Evolutionary conservation across 345 rosid genomes (phyloP), one percentile per base, ranked within the genome.

Genomic region (Jatropha curcas): DNA sequence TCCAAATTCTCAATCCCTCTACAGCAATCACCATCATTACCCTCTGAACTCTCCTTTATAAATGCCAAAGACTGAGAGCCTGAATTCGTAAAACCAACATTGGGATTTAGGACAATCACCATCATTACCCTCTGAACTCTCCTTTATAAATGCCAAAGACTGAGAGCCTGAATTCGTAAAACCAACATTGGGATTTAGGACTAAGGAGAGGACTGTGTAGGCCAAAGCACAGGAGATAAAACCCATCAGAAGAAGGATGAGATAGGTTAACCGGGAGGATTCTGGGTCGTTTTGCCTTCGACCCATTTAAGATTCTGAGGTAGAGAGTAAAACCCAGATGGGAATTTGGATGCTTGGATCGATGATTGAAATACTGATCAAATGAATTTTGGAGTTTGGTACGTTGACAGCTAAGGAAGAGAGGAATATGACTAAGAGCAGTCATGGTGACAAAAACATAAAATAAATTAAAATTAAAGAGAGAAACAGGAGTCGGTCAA

Each of bases 1-100:
- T 95, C 99, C 86, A 92, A 69, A 73, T 88, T 79, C 51, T 91
- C 89, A 43, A 91, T 81, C 74, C 98, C 99, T 65, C 88, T 86
- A 71, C 99, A 95, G 66, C 99, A 95, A 39, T 79, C 86, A 0
- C 80, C 84, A 3, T 67, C 74, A 60, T 9, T 67, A 68, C 68
- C 68, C 33, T 68, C 57, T 6, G 17, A 46, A 66, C 35, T 62
- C 70, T 63, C 65, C 82, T 51, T 74, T 51, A 53, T 5, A 70
- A 77, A 70, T 43, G 60, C 37, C 48, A 67, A 67, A 27, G 71
- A 48, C 62, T 64, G 73, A 4, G 76, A 58, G 5, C 53, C 56
- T 4, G 81, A 22, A 37, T n/a, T 14, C 37, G 27, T n/a, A 37
- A 71, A 77, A n/a, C n/a, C n/a, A n/a, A n/a, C n/a, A n/a, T 67